These are phyloP conservation scores for Yarrowia porcina DNA, from an alignment of 805 yeast species.

Conservation along the genomic window DNA sequence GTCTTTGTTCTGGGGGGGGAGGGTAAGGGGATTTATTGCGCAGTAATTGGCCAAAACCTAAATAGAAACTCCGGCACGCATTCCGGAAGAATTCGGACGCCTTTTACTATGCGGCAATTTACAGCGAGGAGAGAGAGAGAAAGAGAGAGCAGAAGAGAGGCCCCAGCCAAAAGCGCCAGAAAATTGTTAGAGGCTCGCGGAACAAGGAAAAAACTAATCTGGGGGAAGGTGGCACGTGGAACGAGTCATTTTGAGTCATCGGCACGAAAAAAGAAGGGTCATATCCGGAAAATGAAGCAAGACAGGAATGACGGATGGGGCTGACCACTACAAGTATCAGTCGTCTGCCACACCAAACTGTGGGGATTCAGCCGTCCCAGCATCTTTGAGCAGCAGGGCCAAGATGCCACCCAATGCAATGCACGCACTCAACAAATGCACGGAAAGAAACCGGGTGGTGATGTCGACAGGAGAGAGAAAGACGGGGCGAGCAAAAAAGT, in stretches of 20 bases:
- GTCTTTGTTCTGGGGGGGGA: slow-evolving; percentile 24
- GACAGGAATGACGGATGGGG: not conserved
- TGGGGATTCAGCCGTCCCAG: slow-evolving; percentile 8
- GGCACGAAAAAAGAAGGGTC: too few species aligned
- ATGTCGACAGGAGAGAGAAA: not conserved
- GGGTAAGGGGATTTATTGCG: slow-evolving; percentile 25
- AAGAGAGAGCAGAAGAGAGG: not conserved
- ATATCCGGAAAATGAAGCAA: not conserved
- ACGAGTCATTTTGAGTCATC: slow-evolving; percentile 10
- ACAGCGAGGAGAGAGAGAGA: slow-evolving; percentile 1
- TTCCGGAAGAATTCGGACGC: slow-evolving; percentile 25
- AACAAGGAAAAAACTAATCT: not conserved
- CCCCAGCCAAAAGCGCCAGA: not conserved
- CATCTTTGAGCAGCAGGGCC: not conserved
- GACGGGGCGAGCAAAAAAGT: not conserved
- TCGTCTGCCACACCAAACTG: too few species aligned
- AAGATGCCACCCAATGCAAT: slow-evolving; percentile 15
- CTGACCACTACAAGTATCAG: too few species aligned
- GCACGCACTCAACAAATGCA: slow-evolving; percentile 23
- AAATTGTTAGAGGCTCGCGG: not conserved
- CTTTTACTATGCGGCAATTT: slow-evolving; percentile 12
- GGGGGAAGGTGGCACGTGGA: not conserved
- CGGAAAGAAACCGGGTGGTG: slow-evolving; percentile 22
- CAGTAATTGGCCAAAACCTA: slow-evolving; percentile 25
- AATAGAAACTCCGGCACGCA: slow-evolving; percentile 23